Base-by-base conservation (phyloP, 257 asterid species). In the Ballota nigra region DNA sequence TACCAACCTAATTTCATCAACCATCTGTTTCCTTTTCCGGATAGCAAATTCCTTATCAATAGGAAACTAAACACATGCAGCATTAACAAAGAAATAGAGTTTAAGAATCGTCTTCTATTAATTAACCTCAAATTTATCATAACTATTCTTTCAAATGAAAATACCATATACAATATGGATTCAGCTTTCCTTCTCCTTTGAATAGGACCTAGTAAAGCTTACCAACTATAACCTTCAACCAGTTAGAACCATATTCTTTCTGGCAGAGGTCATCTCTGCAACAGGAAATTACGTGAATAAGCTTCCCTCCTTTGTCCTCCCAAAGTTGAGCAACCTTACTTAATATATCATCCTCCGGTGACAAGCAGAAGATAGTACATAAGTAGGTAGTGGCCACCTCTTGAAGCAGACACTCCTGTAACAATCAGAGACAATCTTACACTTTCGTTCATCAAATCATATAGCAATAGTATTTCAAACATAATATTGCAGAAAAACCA, bases 181-280 rank as follows among this genome's bases (percentile, higher is more conserved):
- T 12, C 26, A 1, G 10, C 13, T 49, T 13, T 56, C 60, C 49
- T 33, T 58, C 70, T 66, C 60, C 69, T 61, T 58, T 63, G 60
- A 34, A 43, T 62, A 38, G 33, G 38, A 70, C 49, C 41, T 66
- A 74, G 69, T 63, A 28, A 77, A 68, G 81, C 91, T 89, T 76
- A 94, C 97, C 83, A 53, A 91, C 82, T 62, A 85, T 71, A 68
- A 79, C 81, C 66, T 82, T 78, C 75, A 94, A 58, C 95, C 88
- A 81, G 68, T 80, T 81, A 73, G 89, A 77, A 69, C 72, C 77
- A 68, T 38, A 78, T 36, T 65, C 76, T 45, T 68, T 79, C 63
- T 66, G 75, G 59, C 47, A 64, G 36, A 78, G 74, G 63, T 80
- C 84, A 72, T 80, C 79, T 56, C 77, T 68, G 78, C 53, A 56